phyloP scores from a whole-genome alignment of 2,329 filamentous ascomycete species.

The Acrocalymma vagum region DNA sequence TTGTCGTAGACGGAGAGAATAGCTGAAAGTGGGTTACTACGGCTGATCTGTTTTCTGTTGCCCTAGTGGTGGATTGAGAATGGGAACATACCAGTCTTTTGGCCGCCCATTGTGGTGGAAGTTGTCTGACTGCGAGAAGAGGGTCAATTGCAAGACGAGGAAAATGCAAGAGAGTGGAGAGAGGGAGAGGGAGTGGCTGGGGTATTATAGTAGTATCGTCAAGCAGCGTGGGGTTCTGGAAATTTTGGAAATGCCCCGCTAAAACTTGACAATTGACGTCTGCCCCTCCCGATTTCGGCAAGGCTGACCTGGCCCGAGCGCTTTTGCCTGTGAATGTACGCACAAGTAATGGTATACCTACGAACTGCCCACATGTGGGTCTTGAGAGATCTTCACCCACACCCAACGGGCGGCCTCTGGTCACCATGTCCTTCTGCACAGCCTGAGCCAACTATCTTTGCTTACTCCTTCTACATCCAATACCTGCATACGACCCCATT shows the following conservation, averaged over 20 bases:
- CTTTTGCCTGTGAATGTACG: conserved; percentile 3
- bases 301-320: conserved; percentile 12
- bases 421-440: too few relatives aligned
- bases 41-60: neutral
- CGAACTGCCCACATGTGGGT: too few relatives aligned
- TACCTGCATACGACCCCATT: too few relatives aligned
- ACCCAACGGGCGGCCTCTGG: too few relatives aligned
- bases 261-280: conserved; percentile 13
- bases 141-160: conserved; percentile 23
- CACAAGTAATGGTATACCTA: too few relatives aligned
- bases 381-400: too few relatives aligned
- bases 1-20: conserved; percentile 99
- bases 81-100: conserved; percentile 51
- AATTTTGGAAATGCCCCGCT: conserved; percentile 31
- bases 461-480: too few relatives aligned
- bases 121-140: conserved; percentile 5
- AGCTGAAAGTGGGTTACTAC: conserved; percentile 58
- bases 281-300: conserved; percentile 29
- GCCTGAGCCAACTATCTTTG: too few relatives aligned
- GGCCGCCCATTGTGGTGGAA: conserved; percentile 40
- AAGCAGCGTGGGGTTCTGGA: conserved; percentile 26
- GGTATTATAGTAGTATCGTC: conserved; percentile 26
- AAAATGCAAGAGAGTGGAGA: conserved; percentile 11
- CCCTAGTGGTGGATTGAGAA: neutral
- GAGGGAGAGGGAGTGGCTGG: conserved; percentile 19